Evolutionary conservation across 176 grass and related monocot genomes (phyloP), one percentile per base, ranked within the genome.

Genomic region (Echinochloa phyllopogon): DNA sequence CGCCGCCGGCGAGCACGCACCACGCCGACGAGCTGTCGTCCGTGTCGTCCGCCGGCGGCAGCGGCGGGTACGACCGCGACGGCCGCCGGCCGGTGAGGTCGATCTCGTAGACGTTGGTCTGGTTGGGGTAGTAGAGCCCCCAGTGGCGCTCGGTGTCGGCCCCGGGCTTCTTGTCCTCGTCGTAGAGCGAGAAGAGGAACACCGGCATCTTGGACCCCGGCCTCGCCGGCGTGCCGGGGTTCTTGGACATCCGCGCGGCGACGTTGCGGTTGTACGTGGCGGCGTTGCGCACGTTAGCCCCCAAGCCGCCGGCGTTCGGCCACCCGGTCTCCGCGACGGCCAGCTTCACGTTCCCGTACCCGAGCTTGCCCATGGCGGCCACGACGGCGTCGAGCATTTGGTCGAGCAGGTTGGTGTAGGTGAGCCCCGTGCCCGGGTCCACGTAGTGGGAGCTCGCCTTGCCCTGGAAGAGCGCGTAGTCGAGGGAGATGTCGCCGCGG

Each of bases 311-410:
- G 81, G 5, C 86, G 68, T 60, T 90, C 33, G 94, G 91, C 83
- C 94, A 97, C 18, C 92, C 92, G 0, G 89, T 97, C 92, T 97
- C 89, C 1, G 91, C 65, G 6, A 94, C 43, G 4, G 73, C 91
- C 11, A 97, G 65, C 27, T 39, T 80, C 33, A 97, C 94, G 62
- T 40, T 16, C 3, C 57, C 56, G 69, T 85, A 94, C 52, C 87
- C 89, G 27, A 97, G 52, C 49, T 63, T 80, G 17, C 5, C 9
- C 89, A 97, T 94, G 38, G 89, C 91, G 43, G 87, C 89, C 11
- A 80, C 64, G 18, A 87, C 82, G 10, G 86, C 80, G 65, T 94
- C 91, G 27, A 97, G 86, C 84, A 89, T 91, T 61, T 93, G 81
- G 75, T 97, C 91, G 51, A 97, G 62, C 50, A 94, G 86, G 49